phyloP scores from a whole-genome alignment of 1,139 yeast species.

The Hanseniaspora uvarum region DNA sequence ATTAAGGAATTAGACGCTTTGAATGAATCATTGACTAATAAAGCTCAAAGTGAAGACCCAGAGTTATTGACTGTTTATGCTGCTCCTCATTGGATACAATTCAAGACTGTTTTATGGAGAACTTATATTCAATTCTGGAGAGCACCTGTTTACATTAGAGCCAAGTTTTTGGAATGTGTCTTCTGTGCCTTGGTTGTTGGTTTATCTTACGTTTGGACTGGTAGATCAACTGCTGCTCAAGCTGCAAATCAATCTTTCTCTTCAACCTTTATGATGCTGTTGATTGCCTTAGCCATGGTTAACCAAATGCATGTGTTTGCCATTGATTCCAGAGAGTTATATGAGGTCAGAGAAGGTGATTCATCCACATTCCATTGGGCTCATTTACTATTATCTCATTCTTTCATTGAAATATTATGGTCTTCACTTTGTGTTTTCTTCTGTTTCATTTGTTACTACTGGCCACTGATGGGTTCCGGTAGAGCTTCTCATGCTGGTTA shows the following conservation, averaged over 20 bases:
- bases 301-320: conserved; percentile 47
- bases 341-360: conserved; percentile 51
- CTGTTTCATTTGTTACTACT: conserved; percentile 35
- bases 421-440: conserved; percentile 36
- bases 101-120: conserved; percentile 36
- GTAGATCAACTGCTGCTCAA: conserved; percentile 33
- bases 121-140: conserved; percentile 41
- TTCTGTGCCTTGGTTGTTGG: conserved; percentile 44
- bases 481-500: conserved; percentile 37
- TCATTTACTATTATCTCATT: conserved; percentile 35
- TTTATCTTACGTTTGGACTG: conserved; percentile 40
- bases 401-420: conserved; percentile 39
- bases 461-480: conserved; percentile 36
- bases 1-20: conserved; percentile 34
- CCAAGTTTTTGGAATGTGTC: conserved; percentile 40
- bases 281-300: conserved; percentile 44
- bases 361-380: conserved; percentile 58
- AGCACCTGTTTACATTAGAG: conserved; percentile 41
- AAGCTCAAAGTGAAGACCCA: conserved; percentile 28
- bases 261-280: conserved; percentile 46
- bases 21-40: conserved; percentile 26
- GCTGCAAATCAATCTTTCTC: conserved; percentile 44
- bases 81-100: conserved; percentile 35
- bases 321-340: conserved; percentile 41
- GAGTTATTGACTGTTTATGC: conserved; percentile 33